Conservation (phyloP, 2,329 filamentous ascomycete genomes). For the Xylariaceae sp. region DNA sequence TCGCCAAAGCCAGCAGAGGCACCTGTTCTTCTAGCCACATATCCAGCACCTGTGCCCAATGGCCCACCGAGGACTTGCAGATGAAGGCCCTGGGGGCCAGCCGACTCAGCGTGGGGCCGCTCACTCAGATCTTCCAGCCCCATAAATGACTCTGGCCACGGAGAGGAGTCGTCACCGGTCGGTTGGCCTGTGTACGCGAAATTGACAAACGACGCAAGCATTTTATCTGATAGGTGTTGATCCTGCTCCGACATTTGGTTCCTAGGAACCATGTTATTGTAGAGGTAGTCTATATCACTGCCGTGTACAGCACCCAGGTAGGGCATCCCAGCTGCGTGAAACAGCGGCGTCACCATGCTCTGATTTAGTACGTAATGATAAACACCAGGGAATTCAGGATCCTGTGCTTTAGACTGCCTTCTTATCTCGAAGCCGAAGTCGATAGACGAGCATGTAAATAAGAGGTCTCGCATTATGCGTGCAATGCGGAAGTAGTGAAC, state of each 20-base stretch:
- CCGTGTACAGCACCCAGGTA: slow-evolving; percentile 34
- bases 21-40: background rate
- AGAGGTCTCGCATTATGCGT: slow-evolving; percentile 29
- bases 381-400: slow-evolving; percentile 26
- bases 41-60: slow-evolving; percentile 25
- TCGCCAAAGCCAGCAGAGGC: no score
- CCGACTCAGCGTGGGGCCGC: no score
- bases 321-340: slow-evolving; percentile 33
- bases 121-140: background rate
- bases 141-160: slow-evolving; percentile 34
- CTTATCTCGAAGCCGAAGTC: slow-evolving; percentile 30
- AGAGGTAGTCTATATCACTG: slow-evolving; percentile 38
- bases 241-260: slow-evolving; percentile 26
- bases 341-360: slow-evolving; percentile 36
- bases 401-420: slow-evolving; percentile 19
- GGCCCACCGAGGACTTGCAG: slow-evolving; percentile 34
- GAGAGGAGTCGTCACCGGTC: background rate
- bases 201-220: slow-evolving; percentile 31
- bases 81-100: slow-evolving; percentile 9
- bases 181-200: slow-evolving; percentile 36
- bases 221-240: slow-evolving; percentile 19
- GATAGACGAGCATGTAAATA: slow-evolving; percentile 33
- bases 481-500: slow-evolving; percentile 29
- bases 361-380: slow-evolving; percentile 39
- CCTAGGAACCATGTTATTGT: slow-evolving; percentile 32